Conservation (phyloP, 2,329 filamentous ascomycete genomes). For the Pseudogymnoascus sp. region DNA sequence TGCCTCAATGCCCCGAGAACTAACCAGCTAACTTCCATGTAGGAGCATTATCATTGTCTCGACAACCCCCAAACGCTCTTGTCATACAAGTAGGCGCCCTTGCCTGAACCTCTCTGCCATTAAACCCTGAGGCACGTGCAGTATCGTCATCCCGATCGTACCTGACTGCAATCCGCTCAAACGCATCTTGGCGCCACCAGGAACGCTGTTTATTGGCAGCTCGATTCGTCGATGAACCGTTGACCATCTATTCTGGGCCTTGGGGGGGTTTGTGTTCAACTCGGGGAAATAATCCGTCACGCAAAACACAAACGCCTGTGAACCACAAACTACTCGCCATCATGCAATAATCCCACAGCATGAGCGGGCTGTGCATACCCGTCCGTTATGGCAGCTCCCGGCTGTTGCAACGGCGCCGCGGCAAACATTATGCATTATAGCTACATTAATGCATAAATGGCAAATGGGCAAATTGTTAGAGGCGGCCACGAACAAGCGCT, state of each 20-base stretch:
- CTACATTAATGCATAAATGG: neutral
- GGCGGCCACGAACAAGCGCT: neutral
- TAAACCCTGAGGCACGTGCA: neutral
- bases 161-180: neutral
- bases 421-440: neutral
- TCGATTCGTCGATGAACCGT: neutral
- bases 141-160: slow-evolving; percentile 1
- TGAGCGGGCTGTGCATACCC: neutral
- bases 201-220: neutral
- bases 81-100: neutral
- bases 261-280: neutral
- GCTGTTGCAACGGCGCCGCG: neutral
- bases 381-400: neutral
- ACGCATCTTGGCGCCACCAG: slow-evolving; percentile 1
- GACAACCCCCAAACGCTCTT: neutral
- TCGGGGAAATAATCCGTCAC: neutral
- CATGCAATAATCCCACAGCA: neutral
- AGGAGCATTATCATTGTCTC: neutral
- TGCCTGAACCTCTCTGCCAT: neutral
- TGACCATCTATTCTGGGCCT: neutral
- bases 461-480: neutral
- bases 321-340: neutral
- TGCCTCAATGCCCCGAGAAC: neutral
- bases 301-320: neutral
- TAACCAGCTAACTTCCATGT: neutral